Evolutionary conservation across 805 yeast species (phyloP).

Genomic region (Candida succiphila): DNA sequence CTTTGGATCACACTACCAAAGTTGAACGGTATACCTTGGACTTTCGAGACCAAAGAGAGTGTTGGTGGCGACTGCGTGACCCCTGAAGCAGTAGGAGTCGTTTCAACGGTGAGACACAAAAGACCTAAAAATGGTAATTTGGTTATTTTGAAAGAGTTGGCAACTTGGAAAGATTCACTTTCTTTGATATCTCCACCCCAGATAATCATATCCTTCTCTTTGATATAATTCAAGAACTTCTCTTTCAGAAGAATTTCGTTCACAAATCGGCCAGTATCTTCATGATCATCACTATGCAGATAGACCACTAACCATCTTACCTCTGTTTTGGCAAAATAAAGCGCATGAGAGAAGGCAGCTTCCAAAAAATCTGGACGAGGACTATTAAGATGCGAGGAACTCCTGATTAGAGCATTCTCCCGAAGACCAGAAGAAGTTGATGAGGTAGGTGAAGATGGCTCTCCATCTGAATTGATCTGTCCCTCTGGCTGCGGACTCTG

Average conservation of each 20-base stretch:
- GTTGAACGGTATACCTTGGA: slow-evolving; percentile 48
- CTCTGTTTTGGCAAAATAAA: slow-evolving; percentile 57
- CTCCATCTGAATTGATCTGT: slow-evolving; percentile 1
- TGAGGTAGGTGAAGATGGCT: neutral
- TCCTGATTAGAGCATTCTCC: neutral
- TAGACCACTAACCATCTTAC: slow-evolving; percentile 67
- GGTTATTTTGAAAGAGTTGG: slow-evolving; percentile 62
- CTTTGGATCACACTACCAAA: slow-evolving; percentile 26
- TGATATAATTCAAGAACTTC: slow-evolving; percentile 35
- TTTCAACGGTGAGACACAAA: slow-evolving; percentile 54
- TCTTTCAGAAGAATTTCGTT: slow-evolving; percentile 43
- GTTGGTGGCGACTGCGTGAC: slow-evolving; percentile 42
- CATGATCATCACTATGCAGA: slow-evolving; percentile 64
- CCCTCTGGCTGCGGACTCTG: slow-evolving; percentile 4
- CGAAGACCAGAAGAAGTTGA: neutral
- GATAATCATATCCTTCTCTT: slow-evolving; percentile 43
- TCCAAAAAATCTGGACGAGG: slow-evolving; percentile 39
- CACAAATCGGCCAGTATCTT: slow-evolving; percentile 44
- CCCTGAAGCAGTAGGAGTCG: slow-evolving; percentile 46
- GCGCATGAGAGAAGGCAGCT: slow-evolving; percentile 75
- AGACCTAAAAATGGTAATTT: slow-evolving; percentile 78
- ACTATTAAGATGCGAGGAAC: slow-evolving; percentile 9
- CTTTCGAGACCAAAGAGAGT: slow-evolving; percentile 47
- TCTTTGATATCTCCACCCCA: slow-evolving; percentile 89
- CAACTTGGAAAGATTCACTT: slow-evolving; percentile 77